A percentile compares a stretch with the other conserved stretches of the same genome.
These are phyloP conservation scores for Leccinellum rugosiceps DNA, from an alignment of 768 basidiomycete genomes.

Conservation along the genomic window DNA sequence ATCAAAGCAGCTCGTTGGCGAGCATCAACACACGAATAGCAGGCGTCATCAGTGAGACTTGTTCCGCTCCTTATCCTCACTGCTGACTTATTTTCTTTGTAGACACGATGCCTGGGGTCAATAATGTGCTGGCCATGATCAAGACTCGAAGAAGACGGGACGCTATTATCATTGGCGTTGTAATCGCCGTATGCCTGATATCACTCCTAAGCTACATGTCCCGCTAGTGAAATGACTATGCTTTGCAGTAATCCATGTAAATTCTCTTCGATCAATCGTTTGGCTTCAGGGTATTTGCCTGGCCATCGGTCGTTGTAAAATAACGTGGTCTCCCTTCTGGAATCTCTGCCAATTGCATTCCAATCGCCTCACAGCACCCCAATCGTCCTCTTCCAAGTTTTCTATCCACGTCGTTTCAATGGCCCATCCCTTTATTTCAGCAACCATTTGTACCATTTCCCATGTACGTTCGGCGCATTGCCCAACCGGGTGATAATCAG, in stretches of 20 bases:
- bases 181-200: conserved; percentile 85
- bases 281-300: neutral
- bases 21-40: conserved; percentile 84
- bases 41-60: conserved; percentile 68
- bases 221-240: conserved; percentile 19
- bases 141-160: conserved; percentile 87
- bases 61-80: neutral
- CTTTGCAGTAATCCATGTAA: conserved; percentile 1
- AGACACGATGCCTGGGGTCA: conserved; percentile 94
- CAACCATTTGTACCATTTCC: conserved; percentile 72
- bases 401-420: conserved; percentile 60
- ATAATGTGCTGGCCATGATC: conserved; percentile 88
- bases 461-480: conserved; percentile 60
- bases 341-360: conserved; percentile 73
- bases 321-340: conserved; percentile 43
- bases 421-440: conserved; percentile 73
- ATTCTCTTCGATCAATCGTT: neutral
- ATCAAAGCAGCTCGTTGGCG: conserved; percentile 71
- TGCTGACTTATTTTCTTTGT: conserved; percentile 4
- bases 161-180: conserved; percentile 79
- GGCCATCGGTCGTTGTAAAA: neutral
- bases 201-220: conserved; percentile 50
- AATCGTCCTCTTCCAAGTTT: conserved; percentile 33
- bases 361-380: conserved; percentile 67
- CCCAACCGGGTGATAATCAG: conserved; percentile 73